Evolutionary conservation across 306 rosid genomes (phyloP), one percentile per base, ranked within the genome.

Genomic region (Oemleria cerasiformis): DNA sequence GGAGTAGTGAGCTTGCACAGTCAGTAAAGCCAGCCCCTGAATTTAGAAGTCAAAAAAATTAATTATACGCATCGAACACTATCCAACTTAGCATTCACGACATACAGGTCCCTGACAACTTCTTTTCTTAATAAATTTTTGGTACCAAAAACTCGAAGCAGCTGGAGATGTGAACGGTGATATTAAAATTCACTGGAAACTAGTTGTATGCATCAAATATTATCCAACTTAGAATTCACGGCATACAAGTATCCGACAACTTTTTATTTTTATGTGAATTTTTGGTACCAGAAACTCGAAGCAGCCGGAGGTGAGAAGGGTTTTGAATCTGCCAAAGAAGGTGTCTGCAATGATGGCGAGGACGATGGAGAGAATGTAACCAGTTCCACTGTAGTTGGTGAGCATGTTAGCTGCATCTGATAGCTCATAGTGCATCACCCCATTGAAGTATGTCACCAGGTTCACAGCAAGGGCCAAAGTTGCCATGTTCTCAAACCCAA

Each of bases 341-440:
- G 84, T 83, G 78, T 93, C 98, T 9, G 98, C 96, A 11, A 93
- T 63, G n/a, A 85, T 4, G 17, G 97, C 98, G 65, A 86, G 75
- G 21, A 83, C 21, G 77, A 91, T 86, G 70, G 92, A 70, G 71
- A 93, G 94, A 16, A 88, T 88, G 71, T 83, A 93, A 63, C 90
- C 51, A 2, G 88, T 80, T 15, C 98, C 98, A 89, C 87, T 65
- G 57, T 54, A 91, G 75, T 91, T 94, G 63, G 98, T 91, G 21
- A 94, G 89, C 78, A 82, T 76, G 77, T 94, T 94, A 57, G 97
- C 97, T 0, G 96, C 89, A 76, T 94, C 96, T 12, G 96, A 78
- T 44, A 94, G 50, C 30, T 79, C 80, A 42, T 62, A 84, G 79
- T 94, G 98, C 94, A 94, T 86, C 4, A 82, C 58, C 12, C 78